A percentile compares a stretch with the other conserved stretches of the same genome.
Conservation (phyloP, 1,284 basidiomycete genomes). For the Ganoderma meredithae region DNA sequence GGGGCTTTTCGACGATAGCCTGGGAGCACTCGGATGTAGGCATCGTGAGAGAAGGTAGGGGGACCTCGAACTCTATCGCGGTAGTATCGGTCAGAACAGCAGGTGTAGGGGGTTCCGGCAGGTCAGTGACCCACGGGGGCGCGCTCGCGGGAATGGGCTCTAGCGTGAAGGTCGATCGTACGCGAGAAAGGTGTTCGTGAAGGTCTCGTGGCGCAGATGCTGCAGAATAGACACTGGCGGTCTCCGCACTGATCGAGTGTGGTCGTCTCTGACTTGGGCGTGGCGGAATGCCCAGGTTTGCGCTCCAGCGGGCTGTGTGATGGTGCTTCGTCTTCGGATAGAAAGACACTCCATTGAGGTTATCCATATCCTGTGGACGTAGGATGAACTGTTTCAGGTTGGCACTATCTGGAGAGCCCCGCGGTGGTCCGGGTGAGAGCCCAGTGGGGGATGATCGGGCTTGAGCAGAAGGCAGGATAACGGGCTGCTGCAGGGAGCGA, state of each 20-base stretch:
- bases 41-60: conserved; percentile 6
- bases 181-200: conserved; percentile 37
- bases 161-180: conserved; percentile 29
- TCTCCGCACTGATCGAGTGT: conserved; percentile 38
- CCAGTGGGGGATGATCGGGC: conserved; percentile 17
- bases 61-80: neutral
- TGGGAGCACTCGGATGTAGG: conserved; percentile 8
- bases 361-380: conserved; percentile 28
- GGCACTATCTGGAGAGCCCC: conserved; percentile 17
- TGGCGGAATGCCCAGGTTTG: conserved; percentile 14
- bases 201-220: conserved; percentile 45
- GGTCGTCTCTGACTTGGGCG: conserved; percentile 23
- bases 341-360: conserved; percentile 23
- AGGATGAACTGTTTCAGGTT: conserved; percentile 24
- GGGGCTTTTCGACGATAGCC: conserved; percentile 10
- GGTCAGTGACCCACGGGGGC: conserved; percentile 23
- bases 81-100: conserved; percentile 14
- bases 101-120: conserved; percentile 25
- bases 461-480: conserved; percentile 9
- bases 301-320: conserved; percentile 20
- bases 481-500: conserved; percentile 23
- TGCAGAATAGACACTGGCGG: conserved; percentile 49
- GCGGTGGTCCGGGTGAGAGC: conserved; percentile 23
- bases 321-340: conserved; percentile 25
- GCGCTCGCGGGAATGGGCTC: conserved; percentile 24